phyloP scores from a whole-genome alignment of 345 rosid species.

The Arabidopsis suecica region DNA sequence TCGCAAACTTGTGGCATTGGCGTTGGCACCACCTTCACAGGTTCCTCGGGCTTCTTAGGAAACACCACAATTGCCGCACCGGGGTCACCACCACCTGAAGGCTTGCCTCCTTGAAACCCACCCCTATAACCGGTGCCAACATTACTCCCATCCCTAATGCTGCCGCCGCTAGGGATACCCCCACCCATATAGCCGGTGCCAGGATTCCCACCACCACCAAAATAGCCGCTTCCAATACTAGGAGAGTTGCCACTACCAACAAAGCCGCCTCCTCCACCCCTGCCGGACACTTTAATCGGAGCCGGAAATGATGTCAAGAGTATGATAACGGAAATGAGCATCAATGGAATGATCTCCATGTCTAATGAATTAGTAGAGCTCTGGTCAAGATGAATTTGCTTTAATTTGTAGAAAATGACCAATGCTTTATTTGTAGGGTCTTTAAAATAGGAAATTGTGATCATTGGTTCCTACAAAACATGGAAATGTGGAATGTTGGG shows the following conservation, averaged over 20 bases:
- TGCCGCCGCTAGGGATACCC: too few species aligned
- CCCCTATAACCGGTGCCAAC: not conserved
- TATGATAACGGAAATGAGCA: not conserved
- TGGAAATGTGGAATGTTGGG: not conserved
- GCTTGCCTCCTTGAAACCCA: not conserved
- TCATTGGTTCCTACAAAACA: not conserved
- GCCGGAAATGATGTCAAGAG: slow-evolving; percentile 9
- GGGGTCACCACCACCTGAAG: not conserved
- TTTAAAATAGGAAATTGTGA: slow-evolving; percentile 1
- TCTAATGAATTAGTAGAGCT: not conserved
- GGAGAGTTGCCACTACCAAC: not conserved
- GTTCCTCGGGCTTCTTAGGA: not conserved
- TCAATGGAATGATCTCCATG: slow-evolving; percentile 29
- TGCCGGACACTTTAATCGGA: not conserved
- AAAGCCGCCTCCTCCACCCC: not conserved
- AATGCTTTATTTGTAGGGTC: slow-evolving; percentile 12
- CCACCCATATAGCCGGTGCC: not conserved
- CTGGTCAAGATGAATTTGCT: slow-evolving; percentile 2
- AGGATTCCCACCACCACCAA: not conserved
- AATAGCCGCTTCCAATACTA: not conserved
- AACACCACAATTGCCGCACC: not conserved
- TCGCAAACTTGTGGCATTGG: slow-evolving; percentile 20
- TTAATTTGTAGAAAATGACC: not conserved
- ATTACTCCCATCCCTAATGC: not conserved
- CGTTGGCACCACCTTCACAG: not conserved